Percentiles rank a stretch among this genome's conserved stretches.
Evolutionary conservation across 2,329 filamentous ascomycete genomes (phyloP).

Genomic region (Dactylellina sp.): DNA sequence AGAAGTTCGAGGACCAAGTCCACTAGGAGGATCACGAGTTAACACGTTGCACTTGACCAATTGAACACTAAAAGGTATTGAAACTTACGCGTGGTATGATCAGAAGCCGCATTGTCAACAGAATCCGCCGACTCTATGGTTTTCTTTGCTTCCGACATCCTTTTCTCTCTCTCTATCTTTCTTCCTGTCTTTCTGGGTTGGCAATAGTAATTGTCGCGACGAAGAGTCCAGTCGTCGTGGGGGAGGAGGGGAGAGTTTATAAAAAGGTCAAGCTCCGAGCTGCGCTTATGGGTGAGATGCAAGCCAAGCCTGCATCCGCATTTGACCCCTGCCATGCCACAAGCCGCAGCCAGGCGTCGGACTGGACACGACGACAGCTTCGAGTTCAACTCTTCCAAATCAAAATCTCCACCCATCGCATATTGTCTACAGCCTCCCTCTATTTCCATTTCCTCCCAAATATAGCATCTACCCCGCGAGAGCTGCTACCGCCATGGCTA

Average conservation of each 20-base stretch:
- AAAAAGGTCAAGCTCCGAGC: not conserved
- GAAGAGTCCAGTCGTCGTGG: not conserved
- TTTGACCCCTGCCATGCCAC: slow-evolving; percentile 1
- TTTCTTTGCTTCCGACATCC: slow-evolving; percentile 35
- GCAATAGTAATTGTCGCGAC: slow-evolving; percentile 9
- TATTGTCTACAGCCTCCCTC: not conserved
- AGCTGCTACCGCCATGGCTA: slow-evolving; percentile 36
- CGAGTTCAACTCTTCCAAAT: not conserved
- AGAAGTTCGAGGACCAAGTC: slow-evolving; percentile 69
- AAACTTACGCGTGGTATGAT: slow-evolving; percentile 18
- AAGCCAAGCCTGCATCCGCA: slow-evolving; percentile 47
- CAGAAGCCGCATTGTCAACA: slow-evolving; percentile 19
- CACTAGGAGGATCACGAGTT: slow-evolving; percentile 60
- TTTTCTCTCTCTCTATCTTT: slow-evolving; percentile 1
- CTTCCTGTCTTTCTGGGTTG: not conserved
- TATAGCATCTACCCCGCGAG: slow-evolving; percentile 5
- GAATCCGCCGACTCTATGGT: slow-evolving; percentile 20
- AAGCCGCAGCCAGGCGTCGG: slow-evolving; percentile 5
- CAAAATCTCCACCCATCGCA: slow-evolving; percentile 1
- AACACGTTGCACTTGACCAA: not conserved
- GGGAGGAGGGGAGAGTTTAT: not conserved
- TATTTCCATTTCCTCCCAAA: slow-evolving; percentile 2
- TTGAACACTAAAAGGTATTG: not conserved
- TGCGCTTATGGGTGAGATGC: slow-evolving; percentile 21
- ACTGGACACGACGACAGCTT: slow-evolving; percentile 55